A percentile compares a stretch with the other conserved stretches of the same genome.
Conservation (phyloP, 345 rosid species). For the Diplotaxis tenuifolia region DNA sequence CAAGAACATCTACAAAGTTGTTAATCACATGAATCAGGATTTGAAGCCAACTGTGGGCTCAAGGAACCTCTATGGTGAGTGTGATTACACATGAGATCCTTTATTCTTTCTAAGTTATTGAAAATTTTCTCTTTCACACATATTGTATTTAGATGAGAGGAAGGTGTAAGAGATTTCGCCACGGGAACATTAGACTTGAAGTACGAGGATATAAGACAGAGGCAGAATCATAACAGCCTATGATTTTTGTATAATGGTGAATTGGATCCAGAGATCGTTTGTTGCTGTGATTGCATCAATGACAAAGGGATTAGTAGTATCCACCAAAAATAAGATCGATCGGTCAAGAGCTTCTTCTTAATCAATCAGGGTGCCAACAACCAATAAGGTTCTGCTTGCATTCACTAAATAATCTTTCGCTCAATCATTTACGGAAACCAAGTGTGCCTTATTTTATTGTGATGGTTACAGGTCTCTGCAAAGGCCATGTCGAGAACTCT, state of each 20-base stretch:
- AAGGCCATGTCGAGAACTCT: too few relatives aligned
- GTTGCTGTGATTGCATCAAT: neutral
- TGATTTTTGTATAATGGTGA: neutral
- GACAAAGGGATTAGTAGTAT: neutral
- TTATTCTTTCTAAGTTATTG: neutral
- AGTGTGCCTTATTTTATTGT: too few relatives aligned
- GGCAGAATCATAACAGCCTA: neutral
- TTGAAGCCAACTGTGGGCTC: too few relatives aligned
- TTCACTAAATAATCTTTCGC: too few relatives aligned
- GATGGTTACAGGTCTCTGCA: too few relatives aligned
- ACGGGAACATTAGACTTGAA: neutral
- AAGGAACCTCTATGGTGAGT: constrained; percentile 1
- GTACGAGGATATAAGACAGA: neutral
- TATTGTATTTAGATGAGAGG: neutral
- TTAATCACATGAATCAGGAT: too few relatives aligned
- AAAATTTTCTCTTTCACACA: neutral
- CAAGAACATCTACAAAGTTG: too few relatives aligned
- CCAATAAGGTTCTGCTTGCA: too few relatives aligned
- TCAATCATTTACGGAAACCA: too few relatives aligned
- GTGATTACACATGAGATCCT: constrained; percentile 1
- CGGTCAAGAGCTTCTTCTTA: too few relatives aligned
- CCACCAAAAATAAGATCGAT: neutral
- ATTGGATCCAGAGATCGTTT: neutral
- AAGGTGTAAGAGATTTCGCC: neutral
- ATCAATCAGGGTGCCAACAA: too few relatives aligned